Evolutionary conservation across 306 rosid genomes (phyloP), one percentile per base, ranked within the genome.

Genomic region (Corylus americana): DNA sequence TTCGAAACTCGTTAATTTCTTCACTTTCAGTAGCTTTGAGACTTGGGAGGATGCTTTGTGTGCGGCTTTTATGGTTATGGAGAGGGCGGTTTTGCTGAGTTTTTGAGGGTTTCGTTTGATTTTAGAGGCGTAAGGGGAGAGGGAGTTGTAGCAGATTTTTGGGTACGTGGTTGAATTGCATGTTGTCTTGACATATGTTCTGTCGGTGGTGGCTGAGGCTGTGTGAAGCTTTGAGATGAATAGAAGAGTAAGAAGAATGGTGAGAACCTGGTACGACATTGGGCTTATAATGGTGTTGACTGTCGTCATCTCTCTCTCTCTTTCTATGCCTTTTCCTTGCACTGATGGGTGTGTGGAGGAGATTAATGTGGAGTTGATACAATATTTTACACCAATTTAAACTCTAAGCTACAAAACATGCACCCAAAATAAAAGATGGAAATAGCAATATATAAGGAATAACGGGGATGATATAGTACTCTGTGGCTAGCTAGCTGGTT

Each of bases 161-260:
- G 92, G 84, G 70, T 86, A 75, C 5, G 86, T 74, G 78, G 88
- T 82, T 53, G 85, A 64, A 17, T 42, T 82, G 81, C 90, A 88
- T n/a, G 82, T 51, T 5, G 9, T 50, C 22, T 68, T 77, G 18
- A 86, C 78, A 77, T 79, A 88, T 17, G 53, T 69, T 75, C 75
- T 68, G 82, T 77, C 74, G 61, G 82, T 42, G 45, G 45, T 6
- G 45, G 42, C 42, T 37, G 42, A 3, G 42, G 5, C 42, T 37
- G 42, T 37, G 42, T 37, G 42, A 37, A 37, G 5, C 42, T 3
- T 37, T 37, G 42, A 37, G 42, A 37, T 0, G 42, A 37, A 37
- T 37, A 37, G 42, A 37, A 37, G 42, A 37, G 42, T 37, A 4
- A 37, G 80, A 37, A 31, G 25, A 73, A 59, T 77, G 49, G 77